Evolutionary conservation across 2,329 filamentous ascomycete genomes (phyloP).

Genomic region (Beauveria varroae): DNA sequence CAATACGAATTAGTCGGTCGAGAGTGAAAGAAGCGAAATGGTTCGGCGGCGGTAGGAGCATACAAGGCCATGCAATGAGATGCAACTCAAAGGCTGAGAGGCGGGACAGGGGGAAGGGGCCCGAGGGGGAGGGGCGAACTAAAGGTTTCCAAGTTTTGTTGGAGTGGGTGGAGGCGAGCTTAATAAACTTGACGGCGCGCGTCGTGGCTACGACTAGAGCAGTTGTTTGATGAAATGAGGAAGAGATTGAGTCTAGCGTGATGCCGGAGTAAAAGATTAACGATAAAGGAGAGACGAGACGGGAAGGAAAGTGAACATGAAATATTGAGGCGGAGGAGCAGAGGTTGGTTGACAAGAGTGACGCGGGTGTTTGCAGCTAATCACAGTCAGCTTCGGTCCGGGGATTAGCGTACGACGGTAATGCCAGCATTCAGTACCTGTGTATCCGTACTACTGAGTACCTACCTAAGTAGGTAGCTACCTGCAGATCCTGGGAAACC

Average conservation of each 20-base stretch:
- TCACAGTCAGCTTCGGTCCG: not conserved
- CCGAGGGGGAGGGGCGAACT: conserved; percentile 10
- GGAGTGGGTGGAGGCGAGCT: conserved; percentile 5
- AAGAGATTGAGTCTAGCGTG: not conserved
- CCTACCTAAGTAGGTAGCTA: too few relatives aligned
- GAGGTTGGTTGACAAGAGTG: not conserved
- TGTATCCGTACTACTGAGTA: not conserved
- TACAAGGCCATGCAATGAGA: conserved; percentile 4
- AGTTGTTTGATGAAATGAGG: not conserved
- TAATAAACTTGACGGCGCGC: conserved; percentile 2
- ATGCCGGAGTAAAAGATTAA: not conserved
- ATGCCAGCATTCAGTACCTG: not conserved
- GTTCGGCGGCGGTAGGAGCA: not conserved
- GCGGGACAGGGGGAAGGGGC: conserved; percentile 7
- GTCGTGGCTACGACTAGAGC: conserved; percentile 1
- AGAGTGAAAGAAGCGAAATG: conserved; percentile 7
- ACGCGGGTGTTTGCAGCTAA: conserved; percentile 3
- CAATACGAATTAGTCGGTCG: not conserved
- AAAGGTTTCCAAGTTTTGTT: conserved; percentile 10
- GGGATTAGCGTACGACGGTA: not conserved
- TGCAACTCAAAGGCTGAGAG: conserved; percentile 8
- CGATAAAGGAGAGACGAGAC: not conserved
- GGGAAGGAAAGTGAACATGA: not conserved
- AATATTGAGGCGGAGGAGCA: not conserved
- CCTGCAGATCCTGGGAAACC: not conserved